Conservation (phyloP, 2,329 filamentous ascomycete species). For the Zymoseptoria ardabiliae region DNA sequence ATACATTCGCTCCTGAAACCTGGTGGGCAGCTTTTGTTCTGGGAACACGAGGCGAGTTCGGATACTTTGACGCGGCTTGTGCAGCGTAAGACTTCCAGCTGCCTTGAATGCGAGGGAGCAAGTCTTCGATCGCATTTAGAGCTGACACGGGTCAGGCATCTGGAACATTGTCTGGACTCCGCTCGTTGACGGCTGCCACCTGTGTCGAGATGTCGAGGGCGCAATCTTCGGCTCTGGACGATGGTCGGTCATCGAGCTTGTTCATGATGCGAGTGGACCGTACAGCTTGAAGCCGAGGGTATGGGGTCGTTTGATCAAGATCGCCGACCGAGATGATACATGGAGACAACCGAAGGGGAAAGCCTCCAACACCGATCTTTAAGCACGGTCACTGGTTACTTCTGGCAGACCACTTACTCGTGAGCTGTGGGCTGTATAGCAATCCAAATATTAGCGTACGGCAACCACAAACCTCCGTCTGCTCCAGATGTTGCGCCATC, state of each 20-base stretch:
- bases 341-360: neutral
- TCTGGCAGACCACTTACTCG: too few species aligned
- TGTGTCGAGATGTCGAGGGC: conserved; percentile 1
- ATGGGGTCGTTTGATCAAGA: conserved; percentile 1
- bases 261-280: neutral
- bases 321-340: neutral
- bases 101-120: neutral
- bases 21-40: conserved; percentile 7
- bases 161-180: conserved; percentile 2
- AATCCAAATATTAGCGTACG: neutral
- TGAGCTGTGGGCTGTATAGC: neutral
- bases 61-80: conserved; percentile 1
- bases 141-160: neutral
- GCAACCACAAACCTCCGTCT: neutral
- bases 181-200: conserved; percentile 2
- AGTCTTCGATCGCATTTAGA: neutral
- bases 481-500: neutral
- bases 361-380: too few species aligned
- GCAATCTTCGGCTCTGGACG: conserved; percentile 1
- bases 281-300: conserved; percentile 1
- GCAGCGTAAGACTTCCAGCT: neutral
- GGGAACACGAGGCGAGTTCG: conserved; percentile 3
- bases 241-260: conserved; percentile 4
- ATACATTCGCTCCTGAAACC: conserved; percentile 5
- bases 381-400: too few species aligned